Conservation (phyloP, 495 filamentous ascomycete species). For the Bacidia rubella region DNA sequence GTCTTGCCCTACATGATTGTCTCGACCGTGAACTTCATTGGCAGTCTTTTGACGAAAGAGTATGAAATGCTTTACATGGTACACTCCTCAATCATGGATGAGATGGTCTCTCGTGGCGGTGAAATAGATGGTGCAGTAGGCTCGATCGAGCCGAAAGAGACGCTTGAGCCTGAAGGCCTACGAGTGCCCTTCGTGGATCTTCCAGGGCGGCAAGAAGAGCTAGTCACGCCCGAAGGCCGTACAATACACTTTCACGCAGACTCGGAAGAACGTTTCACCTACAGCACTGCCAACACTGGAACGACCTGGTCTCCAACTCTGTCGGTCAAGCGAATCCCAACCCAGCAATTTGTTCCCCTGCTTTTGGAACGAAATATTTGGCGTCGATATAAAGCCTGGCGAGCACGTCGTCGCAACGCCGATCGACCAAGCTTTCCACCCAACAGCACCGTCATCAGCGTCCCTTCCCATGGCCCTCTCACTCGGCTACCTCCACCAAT, state of each 20-base stretch:
- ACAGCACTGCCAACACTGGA: background rate
- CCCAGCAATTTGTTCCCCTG: background rate
- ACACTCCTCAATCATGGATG: slow-evolving; percentile 30
- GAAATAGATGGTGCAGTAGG: slow-evolving; percentile 26
- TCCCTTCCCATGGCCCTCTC: slow-evolving; percentile 4
- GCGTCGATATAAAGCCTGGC: background rate
- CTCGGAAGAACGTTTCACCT: background rate
- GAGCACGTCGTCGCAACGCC: background rate
- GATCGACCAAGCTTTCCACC: background rate
- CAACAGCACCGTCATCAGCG: background rate
- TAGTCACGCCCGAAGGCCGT: background rate
- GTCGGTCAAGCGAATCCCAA: background rate
- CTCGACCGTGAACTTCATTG: slow-evolving; percentile 51
- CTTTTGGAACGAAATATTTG: background rate
- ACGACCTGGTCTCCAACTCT: background rate
- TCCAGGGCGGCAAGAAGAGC: background rate
- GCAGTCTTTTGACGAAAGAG: slow-evolving; percentile 23
- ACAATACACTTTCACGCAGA: background rate
- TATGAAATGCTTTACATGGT: slow-evolving; percentile 31
- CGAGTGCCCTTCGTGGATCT: background rate
- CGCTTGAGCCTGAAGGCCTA: background rate
- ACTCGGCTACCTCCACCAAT: slow-evolving; percentile 1
- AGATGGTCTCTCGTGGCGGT: slow-evolving; percentile 24
- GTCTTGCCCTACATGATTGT: slow-evolving; percentile 48
- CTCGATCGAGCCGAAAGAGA: background rate